Evolutionary conservation across 345 rosid genomes (phyloP).

Genomic region (Gossypioides kirkii): DNA sequence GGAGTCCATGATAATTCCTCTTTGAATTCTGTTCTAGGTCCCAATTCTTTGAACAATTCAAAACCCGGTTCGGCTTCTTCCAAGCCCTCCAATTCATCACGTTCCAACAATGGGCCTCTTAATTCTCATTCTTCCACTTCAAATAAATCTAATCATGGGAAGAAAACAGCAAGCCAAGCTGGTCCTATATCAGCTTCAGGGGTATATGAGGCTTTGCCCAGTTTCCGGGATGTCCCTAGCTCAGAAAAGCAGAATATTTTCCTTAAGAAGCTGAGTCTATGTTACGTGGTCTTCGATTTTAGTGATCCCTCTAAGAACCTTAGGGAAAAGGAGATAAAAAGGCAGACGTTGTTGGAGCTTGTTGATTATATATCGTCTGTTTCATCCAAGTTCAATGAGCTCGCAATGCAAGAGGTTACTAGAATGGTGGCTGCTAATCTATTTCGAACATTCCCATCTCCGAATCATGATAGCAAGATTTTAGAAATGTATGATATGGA

Average conservation of each 20-base stretch:
- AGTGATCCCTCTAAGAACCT: slow-evolving; percentile 56
- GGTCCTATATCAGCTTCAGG: slow-evolving; percentile 33
- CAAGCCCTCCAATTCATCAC: slow-evolving; percentile 35
- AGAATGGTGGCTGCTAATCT: slow-evolving; percentile 46
- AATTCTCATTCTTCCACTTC: slow-evolving; percentile 21
- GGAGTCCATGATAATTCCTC: slow-evolving; percentile 33
- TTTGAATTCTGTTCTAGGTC: slow-evolving; percentile 34
- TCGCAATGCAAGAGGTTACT: slow-evolving; percentile 54
- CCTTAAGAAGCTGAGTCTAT: slow-evolving; percentile 54
- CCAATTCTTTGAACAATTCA: slow-evolving; percentile 33
- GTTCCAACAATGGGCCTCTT: slow-evolving; percentile 41
- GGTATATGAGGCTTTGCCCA: slow-evolving; percentile 56
- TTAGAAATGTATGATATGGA: slow-evolving; percentile 49
- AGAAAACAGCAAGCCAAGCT: slow-evolving; percentile 31
- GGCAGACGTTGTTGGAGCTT: slow-evolving; percentile 68
- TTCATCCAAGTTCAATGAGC: slow-evolving; percentile 43
- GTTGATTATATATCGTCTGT: slow-evolving; percentile 60
- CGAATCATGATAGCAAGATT: slow-evolving; percentile 35
- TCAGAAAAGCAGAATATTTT: slow-evolving; percentile 63
- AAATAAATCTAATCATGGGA: slow-evolving; percentile 41
- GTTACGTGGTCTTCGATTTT: slow-evolving; percentile 66
- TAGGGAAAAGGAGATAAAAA: slow-evolving; percentile 72
- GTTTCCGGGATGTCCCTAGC: slow-evolving; percentile 60
- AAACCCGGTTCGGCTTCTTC: slow-evolving; percentile 33
- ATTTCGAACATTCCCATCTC: slow-evolving; percentile 46